phyloP scores from a whole-genome alignment of 352 stramenopile species.

The Phytophthora crassamura region DNA sequence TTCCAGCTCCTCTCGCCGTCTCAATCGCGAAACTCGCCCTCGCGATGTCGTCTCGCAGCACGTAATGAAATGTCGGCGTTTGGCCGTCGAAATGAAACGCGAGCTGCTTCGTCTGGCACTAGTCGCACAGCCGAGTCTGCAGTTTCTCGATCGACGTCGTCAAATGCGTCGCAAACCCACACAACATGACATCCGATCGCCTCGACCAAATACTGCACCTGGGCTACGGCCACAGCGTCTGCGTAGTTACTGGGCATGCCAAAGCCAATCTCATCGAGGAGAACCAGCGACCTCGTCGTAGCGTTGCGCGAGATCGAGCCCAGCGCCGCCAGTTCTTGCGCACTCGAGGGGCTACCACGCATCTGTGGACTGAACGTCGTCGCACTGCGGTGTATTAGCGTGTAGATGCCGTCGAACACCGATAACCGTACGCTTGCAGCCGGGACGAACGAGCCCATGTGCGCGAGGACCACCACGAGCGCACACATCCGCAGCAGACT shows the following conservation, averaged over 20 bases:
- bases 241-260: slow-evolving; percentile 34
- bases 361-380: slow-evolving; percentile 15
- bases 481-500: slow-evolving; percentile 70
- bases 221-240: slow-evolving; percentile 37
- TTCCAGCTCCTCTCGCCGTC: slow-evolving; percentile 29
- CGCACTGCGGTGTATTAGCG: slow-evolving; percentile 63
- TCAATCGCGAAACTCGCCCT: slow-evolving; percentile 42
- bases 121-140: slow-evolving; percentile 11
- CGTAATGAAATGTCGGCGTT: slow-evolving; percentile 38
- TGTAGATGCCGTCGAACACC: slow-evolving; percentile 72
- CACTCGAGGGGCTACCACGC: background rate
- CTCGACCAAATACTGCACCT: slow-evolving; percentile 39
- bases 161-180: slow-evolving; percentile 51
- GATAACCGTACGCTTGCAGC: slow-evolving; percentile 43
- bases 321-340: slow-evolving; percentile 34
- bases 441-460: slow-evolving; percentile 73
- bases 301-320: slow-evolving; percentile 34
- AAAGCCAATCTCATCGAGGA: slow-evolving; percentile 59
- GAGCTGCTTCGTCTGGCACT: slow-evolving; percentile 36
- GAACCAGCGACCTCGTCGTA: slow-evolving; percentile 42
- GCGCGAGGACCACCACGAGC: slow-evolving; percentile 69
- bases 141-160: slow-evolving; percentile 32
- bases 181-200: slow-evolving; percentile 38
- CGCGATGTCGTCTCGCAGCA: slow-evolving; percentile 39
- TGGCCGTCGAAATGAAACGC: slow-evolving; percentile 28